A percentile compares a stretch with the other conserved stretches of the same genome.
These are phyloP conservation scores for Lenwebbia sp. DNA, from an alignment of 345 rosid genomes.

Conservation along the genomic window DNA sequence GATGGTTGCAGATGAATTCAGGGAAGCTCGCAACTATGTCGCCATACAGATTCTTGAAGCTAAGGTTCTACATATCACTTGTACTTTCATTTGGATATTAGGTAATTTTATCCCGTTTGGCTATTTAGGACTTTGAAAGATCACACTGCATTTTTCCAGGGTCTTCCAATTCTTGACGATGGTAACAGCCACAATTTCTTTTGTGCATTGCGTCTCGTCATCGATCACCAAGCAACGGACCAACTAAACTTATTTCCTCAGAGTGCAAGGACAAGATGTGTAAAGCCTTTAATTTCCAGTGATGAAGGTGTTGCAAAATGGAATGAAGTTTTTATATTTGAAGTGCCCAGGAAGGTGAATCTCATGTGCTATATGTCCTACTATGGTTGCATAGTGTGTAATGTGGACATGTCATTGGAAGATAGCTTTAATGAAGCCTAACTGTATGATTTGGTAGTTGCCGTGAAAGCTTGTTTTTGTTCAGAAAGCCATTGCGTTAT, in stretches of 20 bases:
- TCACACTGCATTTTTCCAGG: constrained; percentile 35
- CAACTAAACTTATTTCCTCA: constrained; percentile 91
- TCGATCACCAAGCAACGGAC: constrained; percentile 70
- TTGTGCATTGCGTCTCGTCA: constrained; percentile 83
- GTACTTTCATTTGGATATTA: not conserved
- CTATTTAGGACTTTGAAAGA: not conserved
- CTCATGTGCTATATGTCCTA: not conserved
- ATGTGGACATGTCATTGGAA: not conserved
- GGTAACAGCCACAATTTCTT: constrained; percentile 88
- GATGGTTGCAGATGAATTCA: constrained; percentile 68
- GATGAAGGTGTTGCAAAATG: constrained; percentile 57
- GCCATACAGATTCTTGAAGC: constrained; percentile 80
- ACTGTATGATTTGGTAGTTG: not conserved
- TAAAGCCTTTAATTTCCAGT: constrained; percentile 53
- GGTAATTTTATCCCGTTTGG: not conserved
- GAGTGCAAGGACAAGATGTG: constrained; percentile 98
- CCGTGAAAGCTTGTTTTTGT: not conserved
- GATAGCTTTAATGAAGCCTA: not conserved
- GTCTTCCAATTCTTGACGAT: constrained; percentile 67
- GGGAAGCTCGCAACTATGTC: constrained; percentile 65
- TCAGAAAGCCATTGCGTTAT: not conserved
- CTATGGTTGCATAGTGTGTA: not conserved
- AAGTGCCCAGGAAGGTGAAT: constrained; percentile 75
- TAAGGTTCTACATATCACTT: constrained; percentile 36
- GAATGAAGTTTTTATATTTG: constrained; percentile 95